Evolutionary conservation across 2,329 filamentous ascomycete genomes (phyloP).

Genomic region (Trichoderma hamatum): DNA sequence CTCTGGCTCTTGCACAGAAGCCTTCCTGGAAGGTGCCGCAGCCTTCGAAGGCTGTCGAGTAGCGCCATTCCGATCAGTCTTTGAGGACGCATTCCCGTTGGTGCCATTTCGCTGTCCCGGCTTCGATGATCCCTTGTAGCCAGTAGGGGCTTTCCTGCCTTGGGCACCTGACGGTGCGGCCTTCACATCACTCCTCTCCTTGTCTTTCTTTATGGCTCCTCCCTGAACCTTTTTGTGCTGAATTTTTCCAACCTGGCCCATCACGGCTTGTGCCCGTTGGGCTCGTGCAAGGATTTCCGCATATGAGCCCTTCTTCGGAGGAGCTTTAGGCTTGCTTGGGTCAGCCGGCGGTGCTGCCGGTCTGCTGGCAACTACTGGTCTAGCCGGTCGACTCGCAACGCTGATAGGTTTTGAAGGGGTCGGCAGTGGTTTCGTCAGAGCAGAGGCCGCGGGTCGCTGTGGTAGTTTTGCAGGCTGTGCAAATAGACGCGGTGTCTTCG

Average conservation of each 20-base stretch:
- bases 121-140: slow-evolving; percentile 41
- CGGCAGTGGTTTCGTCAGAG: slow-evolving; percentile 25
- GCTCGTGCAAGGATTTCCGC: slow-evolving; percentile 74
- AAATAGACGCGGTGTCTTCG: slow-evolving; percentile 48
- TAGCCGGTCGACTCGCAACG: slow-evolving; percentile 21
- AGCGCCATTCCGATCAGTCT: slow-evolving; percentile 11
- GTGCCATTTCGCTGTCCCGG: slow-evolving; percentile 34
- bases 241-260: slow-evolving; percentile 69
- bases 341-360: slow-evolving; percentile 37
- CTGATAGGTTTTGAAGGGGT: slow-evolving; percentile 19
- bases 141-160: slow-evolving; percentile 31
- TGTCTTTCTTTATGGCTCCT: slow-evolving; percentile 52
- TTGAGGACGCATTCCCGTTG: slow-evolving; percentile 27
- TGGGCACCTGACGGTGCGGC: slow-evolving; percentile 37
- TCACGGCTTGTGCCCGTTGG: slow-evolving; percentile 63
- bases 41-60: slow-evolving; percentile 17
- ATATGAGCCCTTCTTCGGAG: slow-evolving; percentile 73
- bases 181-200: slow-evolving; percentile 48
- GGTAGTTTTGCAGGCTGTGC: slow-evolving; percentile 28
- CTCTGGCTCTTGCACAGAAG: slow-evolving; percentile 43
- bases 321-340: slow-evolving; percentile 47
- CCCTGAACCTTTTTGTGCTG: slow-evolving; percentile 75
- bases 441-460: slow-evolving; percentile 32
- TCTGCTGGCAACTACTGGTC: slow-evolving; percentile 31
- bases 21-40: slow-evolving; percentile 29